phyloP scores from a whole-genome alignment of 2,329 filamentous ascomycete species.

The Alternaria ethzedia region DNA sequence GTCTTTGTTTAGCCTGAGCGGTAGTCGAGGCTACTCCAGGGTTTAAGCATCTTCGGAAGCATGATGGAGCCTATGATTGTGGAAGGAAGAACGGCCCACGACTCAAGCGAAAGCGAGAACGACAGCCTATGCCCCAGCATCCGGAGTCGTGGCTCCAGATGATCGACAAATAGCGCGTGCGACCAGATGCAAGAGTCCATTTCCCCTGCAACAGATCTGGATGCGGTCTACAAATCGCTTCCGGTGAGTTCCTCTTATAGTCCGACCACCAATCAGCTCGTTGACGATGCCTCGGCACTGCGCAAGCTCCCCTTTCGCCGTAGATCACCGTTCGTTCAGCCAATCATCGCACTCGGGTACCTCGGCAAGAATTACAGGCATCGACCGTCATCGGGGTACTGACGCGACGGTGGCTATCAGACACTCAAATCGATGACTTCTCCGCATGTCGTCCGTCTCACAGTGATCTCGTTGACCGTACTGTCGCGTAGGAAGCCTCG shows the following conservation, averaged over 20 bases:
- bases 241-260: not conserved
- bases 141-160: not conserved
- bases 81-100: not conserved
- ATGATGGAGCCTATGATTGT: not conserved
- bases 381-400: not conserved
- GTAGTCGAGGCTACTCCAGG: not conserved
- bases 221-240: not conserved
- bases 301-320: not conserved
- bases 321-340: not conserved
- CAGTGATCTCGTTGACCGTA: no score
- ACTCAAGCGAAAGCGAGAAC: not conserved
- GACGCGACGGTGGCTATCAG: not conserved
- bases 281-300: not conserved
- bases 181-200: not conserved
- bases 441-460: not conserved
- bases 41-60: not conserved
- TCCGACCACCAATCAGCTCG: not conserved
- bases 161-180: not conserved
- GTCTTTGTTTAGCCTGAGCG: not conserved
- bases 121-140: not conserved
- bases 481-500: not conserved
- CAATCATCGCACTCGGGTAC: not conserved
- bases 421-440: not conserved
- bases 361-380: not conserved
- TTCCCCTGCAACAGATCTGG: not conserved